Evolutionary conservation across 1,139 yeast species (phyloP).

Genomic region (Yamadazyma oceani): DNA sequence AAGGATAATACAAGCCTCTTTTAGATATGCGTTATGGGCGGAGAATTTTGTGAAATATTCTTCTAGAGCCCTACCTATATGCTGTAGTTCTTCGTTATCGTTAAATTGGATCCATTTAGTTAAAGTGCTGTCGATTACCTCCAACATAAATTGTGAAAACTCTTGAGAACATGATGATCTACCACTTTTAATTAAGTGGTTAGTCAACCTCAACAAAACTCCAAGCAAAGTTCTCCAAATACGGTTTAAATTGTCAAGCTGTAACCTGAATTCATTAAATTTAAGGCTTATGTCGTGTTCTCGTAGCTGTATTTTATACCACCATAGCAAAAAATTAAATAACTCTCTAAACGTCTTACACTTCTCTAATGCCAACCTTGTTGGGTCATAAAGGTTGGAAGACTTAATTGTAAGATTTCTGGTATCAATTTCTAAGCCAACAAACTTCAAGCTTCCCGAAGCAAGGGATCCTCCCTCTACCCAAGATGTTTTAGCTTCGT

Average conservation of each 20-base stretch:
- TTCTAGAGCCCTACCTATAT: neutral
- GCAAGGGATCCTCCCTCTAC: slow-evolving; percentile 7
- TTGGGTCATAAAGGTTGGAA: slow-evolving; percentile 11
- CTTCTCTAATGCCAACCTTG: slow-evolving; percentile 13
- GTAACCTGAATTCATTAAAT: slow-evolving; percentile 9
- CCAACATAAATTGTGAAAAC: slow-evolving; percentile 6
- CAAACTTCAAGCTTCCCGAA: slow-evolving; percentile 21
- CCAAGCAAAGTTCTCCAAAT: slow-evolving; percentile 13
- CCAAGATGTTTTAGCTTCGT: slow-evolving; percentile 52
- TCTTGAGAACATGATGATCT: slow-evolving; percentile 2
- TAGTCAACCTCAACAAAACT: slow-evolving; percentile 6
- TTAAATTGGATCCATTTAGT: slow-evolving; percentile 5
- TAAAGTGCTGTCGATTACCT: slow-evolving; percentile 5
- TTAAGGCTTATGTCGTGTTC: slow-evolving; percentile 13
- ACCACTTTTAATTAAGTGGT: slow-evolving; percentile 1
- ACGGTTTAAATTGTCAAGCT: slow-evolving; percentile 13
- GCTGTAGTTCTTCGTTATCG: neutral
- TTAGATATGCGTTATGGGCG: neutral
- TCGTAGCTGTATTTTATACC: slow-evolving; percentile 18
- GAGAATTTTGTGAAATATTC: neutral
- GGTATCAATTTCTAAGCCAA: slow-evolving; percentile 32
- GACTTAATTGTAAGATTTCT: slow-evolving; percentile 16
- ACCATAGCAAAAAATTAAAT: slow-evolving; percentile 16
- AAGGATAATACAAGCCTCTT: neutral
- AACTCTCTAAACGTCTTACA: slow-evolving; percentile 17